phyloP scores from a whole-genome alignment of 2,329 filamentous ascomycete species.

The Erysiphe pulchra region DNA sequence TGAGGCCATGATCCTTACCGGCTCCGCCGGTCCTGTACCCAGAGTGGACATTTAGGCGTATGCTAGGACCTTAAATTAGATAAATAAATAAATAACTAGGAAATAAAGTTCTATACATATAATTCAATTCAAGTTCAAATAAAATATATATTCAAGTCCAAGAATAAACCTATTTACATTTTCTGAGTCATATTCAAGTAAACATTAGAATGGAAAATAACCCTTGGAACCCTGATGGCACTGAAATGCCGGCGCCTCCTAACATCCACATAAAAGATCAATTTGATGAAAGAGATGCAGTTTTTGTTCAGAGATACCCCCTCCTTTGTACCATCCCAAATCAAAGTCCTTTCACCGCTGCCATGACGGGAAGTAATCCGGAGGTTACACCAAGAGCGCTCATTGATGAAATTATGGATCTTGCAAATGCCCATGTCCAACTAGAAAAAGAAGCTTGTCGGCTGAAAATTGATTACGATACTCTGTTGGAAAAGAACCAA shows the following conservation, averaged over 20 bases:
- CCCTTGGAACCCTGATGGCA: neutral
- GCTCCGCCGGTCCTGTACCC: too few relatives aligned
- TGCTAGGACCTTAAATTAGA: too few relatives aligned
- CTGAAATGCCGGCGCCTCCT: neutral
- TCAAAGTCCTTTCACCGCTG: neutral
- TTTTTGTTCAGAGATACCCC: neutral
- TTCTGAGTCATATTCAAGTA: too few relatives aligned
- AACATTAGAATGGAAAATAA: neutral
- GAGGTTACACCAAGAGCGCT: neutral
- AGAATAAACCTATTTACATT: too few relatives aligned
- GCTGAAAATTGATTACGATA: neutral
- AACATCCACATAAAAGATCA: neutral
- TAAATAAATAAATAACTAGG: too few relatives aligned
- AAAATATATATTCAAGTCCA: too few relatives aligned
- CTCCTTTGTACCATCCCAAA: neutral
- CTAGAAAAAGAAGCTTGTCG: neutral
- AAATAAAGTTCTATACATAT: too few relatives aligned
- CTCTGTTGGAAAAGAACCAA: neutral
- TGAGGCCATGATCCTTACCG: too few relatives aligned
- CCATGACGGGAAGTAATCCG: neutral
- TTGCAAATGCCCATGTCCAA: neutral
- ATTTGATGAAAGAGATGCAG: neutral
- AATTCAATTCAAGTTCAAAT: too few relatives aligned
- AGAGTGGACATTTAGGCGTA: too few relatives aligned
- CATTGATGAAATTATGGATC: neutral